phyloP scores from a whole-genome alignment of 495 filamentous ascomycete species.

The Xeromyces bisporus region DNA sequence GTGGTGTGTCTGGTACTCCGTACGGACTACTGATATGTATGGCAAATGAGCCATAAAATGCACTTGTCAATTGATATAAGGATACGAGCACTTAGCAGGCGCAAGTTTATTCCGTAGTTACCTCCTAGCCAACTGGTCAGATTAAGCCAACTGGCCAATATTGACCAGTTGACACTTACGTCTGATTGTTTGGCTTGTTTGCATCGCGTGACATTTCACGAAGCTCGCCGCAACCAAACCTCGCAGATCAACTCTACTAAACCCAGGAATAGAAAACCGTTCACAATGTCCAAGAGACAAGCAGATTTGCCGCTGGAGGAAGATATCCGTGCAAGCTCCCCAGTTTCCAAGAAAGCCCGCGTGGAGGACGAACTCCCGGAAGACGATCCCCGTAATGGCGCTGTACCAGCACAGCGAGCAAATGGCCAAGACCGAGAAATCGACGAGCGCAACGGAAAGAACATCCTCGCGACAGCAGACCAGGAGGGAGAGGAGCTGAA shows the following conservation, averaged over 20 bases:
- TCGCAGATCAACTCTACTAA: conserved; percentile 30
- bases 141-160: too few species aligned
- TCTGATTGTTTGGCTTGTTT: conserved; percentile 27
- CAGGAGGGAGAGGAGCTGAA: conserved; percentile 23
- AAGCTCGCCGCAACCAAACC: conserved; percentile 3
- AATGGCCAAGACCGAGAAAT: conserved; percentile 16
- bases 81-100: too few species aligned
- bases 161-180: conserved; percentile 3
- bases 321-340: conserved; percentile 39
- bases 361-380: conserved; percentile 35
- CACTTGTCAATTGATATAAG: too few species aligned
- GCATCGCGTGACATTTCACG: conserved; percentile 8
- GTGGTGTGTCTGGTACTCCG: too few species aligned
- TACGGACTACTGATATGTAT: too few species aligned
- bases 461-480: conserved; percentile 22
- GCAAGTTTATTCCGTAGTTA: too few species aligned
- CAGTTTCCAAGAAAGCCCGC: conserved; percentile 59
- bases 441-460: conserved; percentile 20
- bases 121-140: too few species aligned
- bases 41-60: too few species aligned
- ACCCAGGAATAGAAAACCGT: neutral
- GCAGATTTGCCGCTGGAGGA: conserved; percentile 65
- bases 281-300: conserved; percentile 55
- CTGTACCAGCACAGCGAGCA: conserved; percentile 19
- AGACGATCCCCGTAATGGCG: conserved; percentile 22